Base-by-base conservation (phyloP, 2,329 filamentous ascomycete species). In the Penicillium sclerotigenum region DNA sequence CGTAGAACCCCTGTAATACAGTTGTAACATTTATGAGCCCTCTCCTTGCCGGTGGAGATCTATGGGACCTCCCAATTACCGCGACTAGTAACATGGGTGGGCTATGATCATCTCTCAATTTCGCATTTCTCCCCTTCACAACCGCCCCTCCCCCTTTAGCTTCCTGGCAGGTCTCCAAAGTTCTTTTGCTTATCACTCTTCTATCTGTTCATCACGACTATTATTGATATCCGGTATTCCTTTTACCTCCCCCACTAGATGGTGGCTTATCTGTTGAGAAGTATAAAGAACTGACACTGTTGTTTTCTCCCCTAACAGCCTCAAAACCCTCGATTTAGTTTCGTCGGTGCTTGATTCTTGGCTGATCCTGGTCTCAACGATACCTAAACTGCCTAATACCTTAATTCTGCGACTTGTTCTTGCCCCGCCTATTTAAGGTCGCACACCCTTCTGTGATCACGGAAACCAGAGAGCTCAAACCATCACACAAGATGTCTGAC, bases 401-500 rank as follows among this genome's bases (percentile, higher is more conserved):
- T 57, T 48, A 51, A 52, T 51, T 54, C 36, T 58, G 40, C 52
- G 45, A 46, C 37, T 49, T 42, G 43, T 13, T 45, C 48, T 51
- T 59, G 51, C 50, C 56, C 49, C 53, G 48, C 48, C 40, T 40
- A 24, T n/a, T 33, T 20, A 22, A 43, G 38, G 52, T 60, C 46
- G 59, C 57, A 58, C 46, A 54, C 53, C 48, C 37, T 37, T 31
- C 43, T 42, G 42, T 51, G n/a, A 36, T 40, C 9, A 14, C 29
- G 29, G 22, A 37, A 31, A 42, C 31, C 16, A 24, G 4, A 29
- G 26, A 34, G 5, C 42, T 50, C 37, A 65, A 7, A 29, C 20
- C 10, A 34, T 11, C 37, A 33, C 11, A 26, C 48, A 45, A 20
- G 4, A 77, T 77, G 75, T 77, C 86, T 62, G 87, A 90, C 77